Base-by-base conservation (phyloP, 179 eudicot genomes). In the Pouteria campechiana region DNA sequence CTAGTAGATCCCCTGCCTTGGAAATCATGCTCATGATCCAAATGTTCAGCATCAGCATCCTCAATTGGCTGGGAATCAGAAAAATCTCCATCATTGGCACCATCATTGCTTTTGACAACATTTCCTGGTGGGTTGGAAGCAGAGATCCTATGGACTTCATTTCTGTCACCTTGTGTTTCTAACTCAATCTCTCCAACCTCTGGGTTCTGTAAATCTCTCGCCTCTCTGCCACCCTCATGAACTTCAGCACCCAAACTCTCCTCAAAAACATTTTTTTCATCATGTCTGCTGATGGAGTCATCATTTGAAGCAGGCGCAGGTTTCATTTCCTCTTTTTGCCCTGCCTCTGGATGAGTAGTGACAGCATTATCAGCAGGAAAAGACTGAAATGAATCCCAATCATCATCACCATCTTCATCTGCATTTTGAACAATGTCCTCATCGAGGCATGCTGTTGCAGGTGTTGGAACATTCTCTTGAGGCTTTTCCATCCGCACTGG, bases 361-460 rank as follows among this genome's bases (percentile, higher is more conserved):
- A 37, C 48, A 56, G 69, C 73, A 74, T 44, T 70, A 28, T 70
- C 59, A 41, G 93, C 71, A 36, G 96, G 78, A 61, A 90, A 73
- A 37, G 98, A 90, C 60, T 90, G 98, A 57, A 90, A 90, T 61
- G 92, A 52, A 62, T 87, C 99, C 99, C 99, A 92, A 60, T 87
- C 99, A 56, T 88, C 87, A 7, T 80, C 94, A 25, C 67, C 77
- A 1, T 67, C 73, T 6, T 55, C 64, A 16, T 73, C 75, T 16
- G 52, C 64, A 1, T 41, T 53, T 9, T 55, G 63, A 27, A 50
- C 69, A 39, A 21, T 22, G 39, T 43, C 52, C 23, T 66, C 60
- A 37, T 42, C 50, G 15, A 33, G 10, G 46, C 65, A 54, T 29
- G 44, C 36, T 32, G 52, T 40, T 45, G 63, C 57, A 31, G 44